These are phyloP conservation scores for Blastobotrys indianensis DNA, from an alignment of 1,139 yeast species.

Conservation along the genomic window DNA sequence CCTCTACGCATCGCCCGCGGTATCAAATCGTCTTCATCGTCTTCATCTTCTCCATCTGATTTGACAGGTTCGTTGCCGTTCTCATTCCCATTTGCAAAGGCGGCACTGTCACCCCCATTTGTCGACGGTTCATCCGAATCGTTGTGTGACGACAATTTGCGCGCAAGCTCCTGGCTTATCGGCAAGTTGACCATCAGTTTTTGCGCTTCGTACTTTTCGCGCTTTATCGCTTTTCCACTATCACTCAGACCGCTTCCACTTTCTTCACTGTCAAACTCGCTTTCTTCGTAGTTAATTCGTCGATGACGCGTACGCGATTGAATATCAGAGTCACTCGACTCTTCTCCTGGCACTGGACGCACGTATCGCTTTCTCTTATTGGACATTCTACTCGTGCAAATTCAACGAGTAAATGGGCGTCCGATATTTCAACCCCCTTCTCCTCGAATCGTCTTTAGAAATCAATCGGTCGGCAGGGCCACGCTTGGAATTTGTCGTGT, in stretches of 20 bases:
- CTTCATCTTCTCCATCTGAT: slow-evolving; percentile 17
- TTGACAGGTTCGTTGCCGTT: slow-evolving; percentile 23
- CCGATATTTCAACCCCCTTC: too few relatives aligned
- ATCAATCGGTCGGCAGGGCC: too few relatives aligned
- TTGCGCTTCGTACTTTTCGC: slow-evolving; percentile 1
- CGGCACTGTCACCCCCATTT: too few relatives aligned
- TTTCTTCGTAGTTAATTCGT: slow-evolving; percentile 17
- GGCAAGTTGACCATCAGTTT: slow-evolving; percentile 8
- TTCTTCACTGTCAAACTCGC: slow-evolving; percentile 18
- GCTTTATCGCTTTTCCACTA: slow-evolving; percentile 5
- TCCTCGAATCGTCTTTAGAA: too few relatives aligned
- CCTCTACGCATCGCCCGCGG: slow-evolving; percentile 1
- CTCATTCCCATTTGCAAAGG: slow-evolving; percentile 5
- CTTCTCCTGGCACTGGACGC: slow-evolving; percentile 9
- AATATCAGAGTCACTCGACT: slow-evolving; percentile 9
- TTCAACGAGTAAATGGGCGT: too few relatives aligned
- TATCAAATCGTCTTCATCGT: slow-evolving; percentile 4
- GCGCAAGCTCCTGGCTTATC: slow-evolving; percentile 4
- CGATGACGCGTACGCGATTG: slow-evolving; percentile 10
- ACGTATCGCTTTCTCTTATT: slow-evolving; percentile 12
- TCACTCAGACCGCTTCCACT: slow-evolving; percentile 3
- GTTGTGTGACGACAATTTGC: neutral
- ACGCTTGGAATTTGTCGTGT: too few relatives aligned
- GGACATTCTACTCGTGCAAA: slow-evolving; percentile 1
- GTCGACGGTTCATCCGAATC: slow-evolving; percentile 11